These are phyloP conservation scores for Blastobotrys serpentis DNA, from an alignment of 1,139 yeast species.

Conservation along the genomic window DNA sequence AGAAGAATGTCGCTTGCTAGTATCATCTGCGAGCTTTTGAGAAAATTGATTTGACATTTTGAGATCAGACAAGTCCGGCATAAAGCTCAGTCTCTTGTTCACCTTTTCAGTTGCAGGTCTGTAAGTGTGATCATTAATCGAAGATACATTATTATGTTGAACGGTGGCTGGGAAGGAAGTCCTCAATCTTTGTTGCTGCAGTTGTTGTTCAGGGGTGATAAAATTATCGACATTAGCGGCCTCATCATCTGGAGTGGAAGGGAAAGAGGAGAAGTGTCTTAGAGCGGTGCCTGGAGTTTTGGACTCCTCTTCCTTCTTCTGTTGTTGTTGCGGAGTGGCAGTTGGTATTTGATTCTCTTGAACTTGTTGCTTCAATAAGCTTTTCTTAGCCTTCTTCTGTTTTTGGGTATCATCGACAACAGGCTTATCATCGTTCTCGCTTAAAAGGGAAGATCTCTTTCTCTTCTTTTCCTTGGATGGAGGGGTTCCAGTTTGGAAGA, in stretches of 20 bases:
- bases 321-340: neutral
- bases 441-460: slow-evolving; percentile 21
- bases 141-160: slow-evolving; percentile 12
- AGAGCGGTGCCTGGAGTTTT: slow-evolving; percentile 21
- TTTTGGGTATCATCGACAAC: slow-evolving; percentile 6
- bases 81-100: slow-evolving; percentile 29
- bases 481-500: slow-evolving; percentile 42
- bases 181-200: slow-evolving; percentile 9
- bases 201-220: slow-evolving; percentile 13
- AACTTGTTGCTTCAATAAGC: neutral
- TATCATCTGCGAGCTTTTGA: slow-evolving; percentile 13
- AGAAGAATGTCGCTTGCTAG: slow-evolving; percentile 1
- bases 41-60: slow-evolving; percentile 29
- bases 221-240: slow-evolving; percentile 11
- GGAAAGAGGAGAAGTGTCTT: slow-evolving; percentile 26
- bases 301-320: neutral
- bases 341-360: neutral
- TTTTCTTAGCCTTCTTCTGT: neutral
- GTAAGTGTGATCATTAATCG: slow-evolving; percentile 19
- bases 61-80: slow-evolving; percentile 30
- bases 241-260: slow-evolving; percentile 25
- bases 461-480: slow-evolving; percentile 22
- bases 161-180: slow-evolving; percentile 16
- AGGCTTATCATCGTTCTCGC: too few species aligned
- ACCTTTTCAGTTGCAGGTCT: slow-evolving; percentile 15